Evolutionary conservation across 176 grass and related monocot genomes (phyloP).

Genomic region (Puccinellia tenuiflora): DNA sequence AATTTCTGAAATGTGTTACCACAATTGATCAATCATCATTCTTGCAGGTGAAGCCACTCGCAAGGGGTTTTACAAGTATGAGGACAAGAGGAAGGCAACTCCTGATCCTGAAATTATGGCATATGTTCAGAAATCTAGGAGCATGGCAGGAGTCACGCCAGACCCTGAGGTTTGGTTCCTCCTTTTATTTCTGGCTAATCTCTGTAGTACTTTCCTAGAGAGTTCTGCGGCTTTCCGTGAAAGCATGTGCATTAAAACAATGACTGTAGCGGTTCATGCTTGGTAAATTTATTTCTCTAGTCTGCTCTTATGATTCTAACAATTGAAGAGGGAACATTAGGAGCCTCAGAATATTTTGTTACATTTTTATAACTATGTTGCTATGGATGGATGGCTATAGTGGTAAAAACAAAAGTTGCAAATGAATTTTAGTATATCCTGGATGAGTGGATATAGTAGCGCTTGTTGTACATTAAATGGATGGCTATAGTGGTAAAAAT

Average conservation of each 20-base stretch:
- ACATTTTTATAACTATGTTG: neutral
- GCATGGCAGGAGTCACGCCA: slow-evolving; percentile 59
- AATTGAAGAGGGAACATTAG: neutral
- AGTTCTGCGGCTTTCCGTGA: neutral
- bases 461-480: neutral
- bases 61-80: slow-evolving; percentile 95
- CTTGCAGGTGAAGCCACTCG: slow-evolving; percentile 59
- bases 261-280: neutral
- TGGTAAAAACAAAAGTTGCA: neutral
- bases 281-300: neutral
- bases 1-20: neutral
- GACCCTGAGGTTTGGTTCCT: slow-evolving; percentile 64
- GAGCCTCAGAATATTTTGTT: neutral
- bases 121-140: slow-evolving; percentile 76
- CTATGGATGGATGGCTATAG: neutral
- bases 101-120: slow-evolving; percentile 74
- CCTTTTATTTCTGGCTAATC: neutral
- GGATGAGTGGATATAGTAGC: neutral
- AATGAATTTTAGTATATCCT: neutral
- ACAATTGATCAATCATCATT: neutral
- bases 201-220: neutral
- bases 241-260: slow-evolving; percentile 14
- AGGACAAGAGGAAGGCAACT: slow-evolving; percentile 79
- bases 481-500: neutral
- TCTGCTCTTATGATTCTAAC: neutral